Evolutionary conservation across 495 filamentous ascomycete species (phyloP), one percentile per base, ranked within the genome.

Genomic region (Cryomyces minteri): DNA sequence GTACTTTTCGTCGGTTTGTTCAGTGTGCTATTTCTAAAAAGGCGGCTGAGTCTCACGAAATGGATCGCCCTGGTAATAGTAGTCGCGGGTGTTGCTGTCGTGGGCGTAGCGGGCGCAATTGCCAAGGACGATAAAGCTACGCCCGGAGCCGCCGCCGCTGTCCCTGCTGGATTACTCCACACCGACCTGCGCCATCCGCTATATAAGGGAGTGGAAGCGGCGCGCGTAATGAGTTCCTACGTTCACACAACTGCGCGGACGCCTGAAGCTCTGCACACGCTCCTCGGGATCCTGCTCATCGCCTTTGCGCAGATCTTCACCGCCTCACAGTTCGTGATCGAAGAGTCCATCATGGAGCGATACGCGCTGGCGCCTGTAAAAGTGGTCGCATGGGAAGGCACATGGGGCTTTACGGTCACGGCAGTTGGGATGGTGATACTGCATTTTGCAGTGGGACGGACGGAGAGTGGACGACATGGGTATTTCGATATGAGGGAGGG

Each of bases 291-390:
- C 4, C 61, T 85, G 9, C 69, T 94, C 44, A 95, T 96, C 57
- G 90, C 90, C 3, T 78, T 76, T 0, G 90, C 88, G 0, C 90
- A 98, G 67, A 84, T 96, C 51, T 95, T 95, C 62, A 96, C 90
- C 0, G 90, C 90, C 0, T 79, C 84, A 4, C 90, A 98, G 62
- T 98, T 95, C 52, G 92, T 96, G 32, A 65, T 92, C 1, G 90
- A 98, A 64, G 92, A 98, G 63, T 87, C 78, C 68, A 84, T 98
- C 41, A 68, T 98, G 28, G 85, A 96, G 64, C 72, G 82, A 48
- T 94, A 92, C 39, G 73, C 73, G 6, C 79, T 96, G 57, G 84
- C 92, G 51, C 86, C 90, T 0, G 71, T 98, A 38, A 76, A 80
- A 51, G 84, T 94, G 34, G 88, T 96, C 4, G 92, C 88, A 14